Base-by-base conservation (phyloP, 805 yeast species). In the Helenozyma baotianmanensis region DNA sequence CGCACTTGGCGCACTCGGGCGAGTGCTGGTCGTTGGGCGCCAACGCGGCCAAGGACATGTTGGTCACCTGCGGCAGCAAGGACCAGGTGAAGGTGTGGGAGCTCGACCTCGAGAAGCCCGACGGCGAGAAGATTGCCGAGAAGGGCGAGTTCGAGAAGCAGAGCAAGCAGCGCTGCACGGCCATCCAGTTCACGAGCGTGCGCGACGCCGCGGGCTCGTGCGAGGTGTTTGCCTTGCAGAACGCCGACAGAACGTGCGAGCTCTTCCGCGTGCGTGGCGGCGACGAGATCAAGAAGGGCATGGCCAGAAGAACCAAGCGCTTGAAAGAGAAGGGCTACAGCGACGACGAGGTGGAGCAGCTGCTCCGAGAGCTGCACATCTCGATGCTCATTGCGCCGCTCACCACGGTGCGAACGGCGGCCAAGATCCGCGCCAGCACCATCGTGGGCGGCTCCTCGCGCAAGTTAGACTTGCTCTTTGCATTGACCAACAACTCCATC, bases 1-100 rank as follows among this genome's bases (percentile, higher is more conserved):
- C 97, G 1, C 97, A 89, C 54, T 78, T 88, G 40, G 96, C 97
- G 0, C 96, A 87, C 54, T 71, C 83, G 14, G 89, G 90, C 38
- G 97, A 92, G 58, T 86, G 96, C 62, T 92, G 97, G 97, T 67
- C 84, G 3, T 56, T 88, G 50, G 83, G 76, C 3, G 54, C 78
- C 13, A 62, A 66, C 27, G 54, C 57, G 8, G 56, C 64, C 21
- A 58, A 58, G 15, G 58, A 54, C 27, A 42, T 80, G 33, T 62
- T 74, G 18, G 58, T 88, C 14, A 88, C 97, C 1, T 72, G 83
- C 18, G 89, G 96, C 27, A 74, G 77, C 49, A 88, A 85, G 43
- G 80, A 83, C 43, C 94, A 87, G 53, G 71, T 85, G 21, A 86
- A 85, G 54, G 69, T 89, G 7, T 92, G 97, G 97, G 57, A 60